Base-by-base conservation (phyloP, 306 rosid species). In the Dalbergia cultrata region DNA sequence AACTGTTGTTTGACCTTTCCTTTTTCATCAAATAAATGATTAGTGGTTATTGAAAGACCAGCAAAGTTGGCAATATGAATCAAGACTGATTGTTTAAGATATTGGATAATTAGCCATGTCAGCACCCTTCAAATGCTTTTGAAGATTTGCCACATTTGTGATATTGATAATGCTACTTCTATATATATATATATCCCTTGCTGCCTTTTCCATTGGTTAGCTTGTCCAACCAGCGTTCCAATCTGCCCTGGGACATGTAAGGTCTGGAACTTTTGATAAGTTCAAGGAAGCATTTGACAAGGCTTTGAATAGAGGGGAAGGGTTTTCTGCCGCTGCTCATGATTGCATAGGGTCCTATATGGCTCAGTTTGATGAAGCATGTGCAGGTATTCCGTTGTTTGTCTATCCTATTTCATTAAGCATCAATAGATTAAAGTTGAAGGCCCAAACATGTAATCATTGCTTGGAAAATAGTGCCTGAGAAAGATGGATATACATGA, bases 271-370 rank as follows among this genome's bases (percentile, higher is more conserved):
- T 80, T 84, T 94, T 58, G 94, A 90, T 52, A 90, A 90, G 70
- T 94, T 94, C 84, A 92, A 89, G 89, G 96, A 87, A 75, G 89
- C 89, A 77, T 89, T 94, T 88, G 98, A 92, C 68, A 92, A 92
- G 80, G 93, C 94, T 72, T 82, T 92, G 90, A 85, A 73, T 70
- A 87, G 84, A 4, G 97, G 97, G 67, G 96, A 89, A 78, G 90
- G 76, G 47, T 94, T 94, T 88, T 90, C 97, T 72, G 84, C 60
- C 35, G 97, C 94, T 54, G 81, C 97, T 50, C 18, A 53, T 68
- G 78, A 76, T 66, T 90, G 94, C 61, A 21, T 74, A 26, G 85
- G 76, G 71, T 85, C 86, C 31, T 86, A 54, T 72, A 65, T 90
- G 87, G 85, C 88, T 76, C 81, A 37, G 61, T 94, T 94, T 83